A percentile compares a stretch with the other conserved stretches of the same genome.
Evolutionary conservation across 352 stramenopile species (phyloP).

Genomic region (Nannochloropsis limnetica): DNA sequence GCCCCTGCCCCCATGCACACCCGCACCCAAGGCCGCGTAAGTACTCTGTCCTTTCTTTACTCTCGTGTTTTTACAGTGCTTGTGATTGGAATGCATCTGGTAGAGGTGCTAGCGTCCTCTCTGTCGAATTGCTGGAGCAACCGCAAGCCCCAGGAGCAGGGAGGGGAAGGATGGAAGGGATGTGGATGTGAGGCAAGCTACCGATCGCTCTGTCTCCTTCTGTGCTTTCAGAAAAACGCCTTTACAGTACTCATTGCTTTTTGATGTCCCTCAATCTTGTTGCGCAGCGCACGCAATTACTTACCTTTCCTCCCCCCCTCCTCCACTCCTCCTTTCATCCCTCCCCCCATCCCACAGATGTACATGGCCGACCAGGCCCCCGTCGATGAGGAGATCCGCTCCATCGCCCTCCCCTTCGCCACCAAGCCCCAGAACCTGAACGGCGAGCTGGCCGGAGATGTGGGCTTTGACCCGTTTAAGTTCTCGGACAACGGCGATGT

Average conservation of each 20-base stretch:
- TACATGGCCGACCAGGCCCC: constrained; percentile 33
- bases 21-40: constrained; percentile 30
- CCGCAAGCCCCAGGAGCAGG: background rate
- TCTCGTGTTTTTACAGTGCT: background rate
- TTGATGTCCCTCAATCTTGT: background rate
- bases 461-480: constrained; percentile 50
- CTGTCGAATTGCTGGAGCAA: background rate
- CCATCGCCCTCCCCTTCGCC: constrained; percentile 50
- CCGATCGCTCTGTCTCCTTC: background rate
- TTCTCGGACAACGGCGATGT: constrained; percentile 53
- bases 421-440: constrained; percentile 50
- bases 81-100: background rate
- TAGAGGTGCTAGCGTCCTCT: background rate
- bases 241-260: background rate
- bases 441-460: constrained; percentile 52
- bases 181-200: background rate
- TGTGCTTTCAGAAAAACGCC: background rate
- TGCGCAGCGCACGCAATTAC: background rate
- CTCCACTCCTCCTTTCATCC: background rate
- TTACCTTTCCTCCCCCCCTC: background rate
- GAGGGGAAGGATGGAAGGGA: background rate
- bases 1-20: constrained; percentile 26
- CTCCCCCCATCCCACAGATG: background rate
- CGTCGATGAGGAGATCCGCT: constrained; percentile 40
- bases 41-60: background rate